Base-by-base conservation (phyloP, 2,329 filamentous ascomycete species). In the Incumbomyces lentus region DNA sequence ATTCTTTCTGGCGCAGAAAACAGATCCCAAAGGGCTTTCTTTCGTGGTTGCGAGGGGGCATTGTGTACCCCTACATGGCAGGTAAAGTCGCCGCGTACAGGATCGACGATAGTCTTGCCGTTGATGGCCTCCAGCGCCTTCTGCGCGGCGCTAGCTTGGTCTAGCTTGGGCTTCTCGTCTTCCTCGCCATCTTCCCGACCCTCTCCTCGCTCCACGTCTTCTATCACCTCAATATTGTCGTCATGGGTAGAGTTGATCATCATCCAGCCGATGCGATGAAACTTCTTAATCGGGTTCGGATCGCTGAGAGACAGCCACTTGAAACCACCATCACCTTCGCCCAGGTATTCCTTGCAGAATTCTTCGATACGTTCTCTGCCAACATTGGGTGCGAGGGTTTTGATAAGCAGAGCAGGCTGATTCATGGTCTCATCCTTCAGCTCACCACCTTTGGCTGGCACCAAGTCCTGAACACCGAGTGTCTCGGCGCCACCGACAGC, bases 191-290 rank as follows among this genome's bases (percentile, higher is more conserved):
- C 71, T 55, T 84, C 82, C 41, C 86, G 83, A 53, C 83, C 80
- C 11, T 77, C 75, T 53, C 90, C 84, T 14, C 77, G 74, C 51
- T 84, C 82, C 49, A 81, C 70, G 18, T 57, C 55, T 40, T 57
- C 48, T 55, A 58, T 58, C 6, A 47, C 47, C 11, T 80, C 73
- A 39, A 76, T 71, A 5, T 74, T 68, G 17, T 75, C 72, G 47
- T 93, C 86, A 1, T 83, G 74, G 12, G 79, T 79, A 13, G 87
- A 84, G 59, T 96, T 84, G 8, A 98, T 75, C 76, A 96, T 92
- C 50, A 98, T 93, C 90, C 93, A 98, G 17, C 92, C 92, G 64
- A 98, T 96, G 17, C 92, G 83, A 62, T 98, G 92, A 60, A 89
- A 98, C 53, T 94, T 84, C 69, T 98, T 98, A 59, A 87, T 84